phyloP scores from a whole-genome alignment of 2,329 filamentous ascomycete genomes.

The Pseudofabraea citricarpa region DNA sequence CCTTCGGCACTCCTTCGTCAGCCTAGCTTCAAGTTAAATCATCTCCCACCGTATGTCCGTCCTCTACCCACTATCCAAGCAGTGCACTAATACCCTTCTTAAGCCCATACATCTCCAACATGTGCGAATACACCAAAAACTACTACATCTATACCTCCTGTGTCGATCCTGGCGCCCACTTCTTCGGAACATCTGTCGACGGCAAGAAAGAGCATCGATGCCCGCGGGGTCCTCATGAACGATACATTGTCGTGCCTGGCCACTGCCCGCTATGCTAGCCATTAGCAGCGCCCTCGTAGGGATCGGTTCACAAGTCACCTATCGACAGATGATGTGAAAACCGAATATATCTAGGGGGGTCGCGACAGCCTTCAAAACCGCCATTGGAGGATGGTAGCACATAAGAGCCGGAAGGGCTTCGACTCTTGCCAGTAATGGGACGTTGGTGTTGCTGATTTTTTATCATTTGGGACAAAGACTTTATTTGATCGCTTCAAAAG shows the following conservation, averaged over 20 bases:
- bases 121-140: constrained; percentile 65
- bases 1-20: not conserved
- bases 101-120: constrained; percentile 22
- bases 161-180: constrained; percentile 63
- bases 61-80: not conserved
- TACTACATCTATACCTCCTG: constrained; percentile 74
- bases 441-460: too few species aligned
- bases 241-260: constrained; percentile 66
- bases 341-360: too few species aligned
- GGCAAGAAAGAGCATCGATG: constrained; percentile 57
- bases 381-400: too few species aligned
- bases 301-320: not conserved
- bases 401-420: too few species aligned
- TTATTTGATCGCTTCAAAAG: too few species aligned
- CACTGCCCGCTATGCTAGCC: constrained; percentile 49
- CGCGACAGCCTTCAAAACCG: too few species aligned
- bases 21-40: not conserved
- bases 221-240: constrained; percentile 62
- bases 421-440: too few species aligned
- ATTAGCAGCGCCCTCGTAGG: not conserved
- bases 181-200: constrained; percentile 65
- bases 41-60: not conserved
- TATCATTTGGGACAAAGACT: too few species aligned
- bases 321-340: too few species aligned
- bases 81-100: not conserved